Base-by-base conservation (phyloP, 495 filamentous ascomycete species). In the Patellaria atrata region DNA sequence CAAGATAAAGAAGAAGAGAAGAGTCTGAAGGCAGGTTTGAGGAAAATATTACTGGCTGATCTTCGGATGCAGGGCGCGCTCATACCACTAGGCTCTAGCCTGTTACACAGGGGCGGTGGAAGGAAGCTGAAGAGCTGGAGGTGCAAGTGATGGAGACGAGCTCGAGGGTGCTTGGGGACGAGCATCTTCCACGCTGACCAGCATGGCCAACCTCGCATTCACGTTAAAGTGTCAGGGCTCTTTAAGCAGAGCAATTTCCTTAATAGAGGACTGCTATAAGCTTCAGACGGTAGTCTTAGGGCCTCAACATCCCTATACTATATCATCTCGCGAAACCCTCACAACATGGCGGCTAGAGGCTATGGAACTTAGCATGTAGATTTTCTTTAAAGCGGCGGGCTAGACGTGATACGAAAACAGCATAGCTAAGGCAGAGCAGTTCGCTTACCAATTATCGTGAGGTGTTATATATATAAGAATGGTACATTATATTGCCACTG, bases 31-130 rank as follows among this genome's bases (percentile, higher is more conserved):
- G n/a, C n/a, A n/a, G n/a, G n/a, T n/a, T n/a, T n/a, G n/a, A n/a
- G n/a, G n/a, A n/a, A n/a, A n/a, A n/a, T n/a, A n/a, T n/a, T n/a
- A n/a, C n/a, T n/a, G n/a, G n/a, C n/a, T n/a, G n/a, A n/a, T n/a
- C n/a, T n/a, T n/a, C n/a, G n/a, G n/a, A n/a, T n/a, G n/a, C n/a
- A n/a, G n/a, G n/a, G n/a, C n/a, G n/a, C n/a, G n/a, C n/a, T n/a
- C n/a, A n/a, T n/a, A n/a, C n/a, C n/a, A n/a, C n/a, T n/a, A n/a
- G n/a, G n/a, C n/a, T n/a, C n/a, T n/a, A n/a, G n/a, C n/a, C n/a
- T n/a, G n/a, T n/a, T n/a, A n/a, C n/a, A n/a, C n/a, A n/a, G n/a
- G 38, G 38, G 2, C 30, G 22, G 21, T 40, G 20, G 30, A 35
- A 40, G 4, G 30, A 34, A 18, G 38, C 38, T 3, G 38, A 40